Base-by-base conservation (phyloP, 1,139 yeast species). In the Pichia sp. region DNA sequence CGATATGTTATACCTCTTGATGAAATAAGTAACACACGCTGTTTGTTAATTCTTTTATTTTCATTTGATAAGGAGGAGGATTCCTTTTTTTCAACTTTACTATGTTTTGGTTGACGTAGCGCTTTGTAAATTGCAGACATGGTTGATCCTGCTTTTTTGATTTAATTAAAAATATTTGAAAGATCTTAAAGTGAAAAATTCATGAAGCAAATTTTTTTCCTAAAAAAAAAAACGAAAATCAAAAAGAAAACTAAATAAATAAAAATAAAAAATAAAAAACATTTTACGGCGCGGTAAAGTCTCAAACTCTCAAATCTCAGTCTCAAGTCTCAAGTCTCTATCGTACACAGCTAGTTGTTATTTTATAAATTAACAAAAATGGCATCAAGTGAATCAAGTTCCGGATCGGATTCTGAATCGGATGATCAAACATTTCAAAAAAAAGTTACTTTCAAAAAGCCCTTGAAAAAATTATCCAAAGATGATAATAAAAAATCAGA, bases 1-100 rank as follows among this genome's bases (percentile, higher is more conserved):
- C 99, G 84, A 70, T 76, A 88, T 44, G 91, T 91, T 53, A 91
- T 88, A 58, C 99, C 99, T 69, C 99, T 81, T 44, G 97, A 90
- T 5, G 97, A 87, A 65, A 93, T 87, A 58, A 93, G 79, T 58
- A 93, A 75, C 49, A 90, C 87, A 63, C 93, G 79, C 69, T 87
- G 95, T 70, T 84, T 83, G 68, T 87, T 87, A 69, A 81, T 77
- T 65, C 80, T 81, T 60, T 76, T 39, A 39, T 39, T 39, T 13
- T 5, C 42, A 25, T 22, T 22, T 7, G 42, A 22, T 9, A 7
- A 6, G 1, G 29, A 25, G 14, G 28, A 22, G 1, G 42, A 22
- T 14, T 39, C 74, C 41, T 64, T 61, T 27, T 61, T 42, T 9
- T 49, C 43, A 25, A 16, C 44, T 16, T 48, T 41, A 27, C 44